Evolutionary conservation across 1,284 basidiomycete genomes (phyloP), one percentile per base, ranked within the genome.

Genomic region (Gomphus bonarii): DNA sequence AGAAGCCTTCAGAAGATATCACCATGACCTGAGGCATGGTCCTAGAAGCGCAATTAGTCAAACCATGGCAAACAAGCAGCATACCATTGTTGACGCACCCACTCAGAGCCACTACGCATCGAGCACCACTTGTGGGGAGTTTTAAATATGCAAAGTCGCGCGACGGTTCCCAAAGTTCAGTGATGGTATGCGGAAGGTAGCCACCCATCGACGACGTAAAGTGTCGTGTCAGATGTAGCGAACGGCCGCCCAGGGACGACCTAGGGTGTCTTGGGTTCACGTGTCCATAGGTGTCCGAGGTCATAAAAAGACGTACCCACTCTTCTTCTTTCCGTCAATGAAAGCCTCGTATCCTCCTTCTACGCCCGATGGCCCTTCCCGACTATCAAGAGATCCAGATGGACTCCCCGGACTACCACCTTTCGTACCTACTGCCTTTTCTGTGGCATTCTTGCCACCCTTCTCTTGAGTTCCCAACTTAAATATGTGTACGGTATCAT

Each of bases 11-110:
- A 0, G 91, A 91, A 0, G 93, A 94, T 54, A 97, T 84, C 11
- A 98, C 94, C 91, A 98, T 97, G 5, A 98, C 90, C 62, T 98
- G 93, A 0, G 95, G 95, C 70, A 91, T 88, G 10, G 91, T 94
- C 14, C 91, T 93, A 62, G 10, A 16, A 36, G 44, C 58, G 11
- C 25, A 43, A 48, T 52, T 16, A 54, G 50, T 28, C 49, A 49
- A 10, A 48, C 49, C 48, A 12, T 33, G 8, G 16, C 38, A 14
- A 25, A 25, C 25, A 36, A 35, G 51, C 18, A 46, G 31, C 31
- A 33, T 33, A 53, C 25, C 22, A 28, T 28, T 44, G 49, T 10
- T 22, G 20, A 80, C 87, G 66, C 66, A 93, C 88, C 85, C 83
- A 67, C 86, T 91, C 59, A 95, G 71, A 0, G 90, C 93, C 30